A percentile compares a stretch with the other conserved stretches of the same genome.
Conservation (phyloP, 164 flowering plant species). For the Chloranthus sessilifolius region DNA sequence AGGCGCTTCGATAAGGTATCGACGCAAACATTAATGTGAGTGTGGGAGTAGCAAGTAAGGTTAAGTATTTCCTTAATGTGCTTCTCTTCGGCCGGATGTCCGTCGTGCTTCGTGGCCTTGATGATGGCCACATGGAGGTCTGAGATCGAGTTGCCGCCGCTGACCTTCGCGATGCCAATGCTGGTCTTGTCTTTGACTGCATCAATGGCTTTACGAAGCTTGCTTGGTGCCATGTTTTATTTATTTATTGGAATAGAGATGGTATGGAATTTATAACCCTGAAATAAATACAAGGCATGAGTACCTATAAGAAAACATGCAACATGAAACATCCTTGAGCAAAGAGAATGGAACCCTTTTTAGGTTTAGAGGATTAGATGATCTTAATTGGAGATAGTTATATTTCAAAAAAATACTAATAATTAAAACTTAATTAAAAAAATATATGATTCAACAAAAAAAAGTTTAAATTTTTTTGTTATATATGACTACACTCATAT, state of each 20-base stretch:
- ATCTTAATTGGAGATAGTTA: too few relatives aligned
- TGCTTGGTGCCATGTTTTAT: constrained; percentile 55
- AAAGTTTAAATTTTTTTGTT: too few relatives aligned
- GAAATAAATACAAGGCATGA: too few relatives aligned
- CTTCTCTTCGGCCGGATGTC: constrained; percentile 70
- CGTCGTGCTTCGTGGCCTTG: constrained; percentile 91
- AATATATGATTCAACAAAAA: too few relatives aligned
- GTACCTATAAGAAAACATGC: too few relatives aligned
- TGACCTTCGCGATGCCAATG: constrained; percentile 50
- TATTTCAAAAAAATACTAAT: too few relatives aligned
- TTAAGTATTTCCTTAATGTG: constrained; percentile 49
- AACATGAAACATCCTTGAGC: too few relatives aligned
- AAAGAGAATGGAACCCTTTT: too few relatives aligned
- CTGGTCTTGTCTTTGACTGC: constrained; percentile 70
- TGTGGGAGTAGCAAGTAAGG: constrained; percentile 48
- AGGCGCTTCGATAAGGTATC: constrained; percentile 56
- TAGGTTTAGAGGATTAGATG: too few relatives aligned
- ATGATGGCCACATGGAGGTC: constrained; percentile 85
- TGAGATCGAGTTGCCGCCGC: constrained; percentile 43
- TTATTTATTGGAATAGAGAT: background rate
- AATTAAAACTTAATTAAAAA: too few relatives aligned
- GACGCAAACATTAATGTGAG: constrained; percentile 55
- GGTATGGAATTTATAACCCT: too few relatives aligned
- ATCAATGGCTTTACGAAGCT: constrained; percentile 61
- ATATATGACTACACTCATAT: too few relatives aligned